Base-by-base conservation (phyloP, 345 rosid species). In the Punica granatum region DNA sequence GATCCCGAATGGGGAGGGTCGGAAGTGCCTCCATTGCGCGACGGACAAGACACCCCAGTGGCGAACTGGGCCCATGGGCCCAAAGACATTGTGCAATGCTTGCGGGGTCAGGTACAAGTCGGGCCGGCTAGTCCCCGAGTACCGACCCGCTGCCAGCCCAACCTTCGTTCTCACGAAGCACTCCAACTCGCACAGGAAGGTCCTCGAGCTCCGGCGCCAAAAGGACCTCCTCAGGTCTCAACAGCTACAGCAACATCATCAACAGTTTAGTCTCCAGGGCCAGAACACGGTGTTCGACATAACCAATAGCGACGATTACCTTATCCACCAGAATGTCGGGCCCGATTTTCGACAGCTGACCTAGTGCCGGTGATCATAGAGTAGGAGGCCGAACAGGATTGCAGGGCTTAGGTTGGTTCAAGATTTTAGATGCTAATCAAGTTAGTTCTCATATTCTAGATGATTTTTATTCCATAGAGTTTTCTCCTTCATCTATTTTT, bases 21-120 rank as follows among this genome's bases (percentile, higher is more conserved):
- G 93, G 71, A 86, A 63, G 67, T 86, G 91, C 68, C 79, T 88
- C 68, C 94, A 88, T 67, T 88, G 94, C 36, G 85, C 86, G 26
- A 86, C 89, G 6, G 91, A 88, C 81, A 88, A 84, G 83, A 88
- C 94, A 18, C 94, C 94, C 25, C 94, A 88, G 77, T 88, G 94
- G 94, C 71, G 94, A 59, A 88, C 94, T 3, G 94, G 94, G 14
- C 94, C 94, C 3, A 79, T 88, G 87, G 94, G 93, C 1, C 93
- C 93, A 2, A 88, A 88, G 72, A 88, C 93, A 13, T 78, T 93
- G 64, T 93, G 98, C 64, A 93, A 93, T 73, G 98, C 98, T 2
- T 93, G 98, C 11, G 94, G 94, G 7, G 94, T 88, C 54, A 69
- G 94, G 74, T 88, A 81, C 78, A 88, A 88, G 77, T 88, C 94